Evolutionary conservation across 2,329 filamentous ascomycete genomes (phyloP), one percentile per base, ranked within the genome.

Genomic region (Colletotrichum sojae): DNA sequence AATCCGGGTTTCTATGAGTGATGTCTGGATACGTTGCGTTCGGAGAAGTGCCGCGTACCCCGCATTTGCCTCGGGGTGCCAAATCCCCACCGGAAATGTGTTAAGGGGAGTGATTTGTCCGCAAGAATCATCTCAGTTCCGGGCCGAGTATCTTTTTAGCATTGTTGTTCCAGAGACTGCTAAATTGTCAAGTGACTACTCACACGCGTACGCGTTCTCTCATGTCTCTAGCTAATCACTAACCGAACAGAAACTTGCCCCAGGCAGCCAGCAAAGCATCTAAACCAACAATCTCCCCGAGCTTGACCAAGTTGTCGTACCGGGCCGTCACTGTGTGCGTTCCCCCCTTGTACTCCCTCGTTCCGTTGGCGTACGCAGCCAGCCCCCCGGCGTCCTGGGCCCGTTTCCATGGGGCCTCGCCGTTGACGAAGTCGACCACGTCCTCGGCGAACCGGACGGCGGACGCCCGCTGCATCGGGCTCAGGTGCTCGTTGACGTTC

Each of bases 401-500:
- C 16, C 18, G 39, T 31, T 25, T 45, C 64, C 64, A 70, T 8
- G 58, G 58, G 6, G 48, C 74, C 52, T 77, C 69, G 5, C 81
- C 81, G 69, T 78, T 75, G 22, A 78, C 78, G 54, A 83, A 84
- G 8, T 72, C 75, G 66, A 84, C 63, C 5, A 83, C 73, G 43
- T 81, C 76, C 18, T 74, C 74, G 1, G 79, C 83, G 67, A 83
- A 81, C 2, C 63, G 60, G 13, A 72, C 71, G 2, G 75, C 79
- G 2, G 80, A 73, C 15, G 68, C 64, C 51, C 72, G 70, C 62
- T 83, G 80, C 6, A 74, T 71, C 1, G 74, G 71, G 0, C 71
- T 72, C 46, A 85, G 57, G 49, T 75, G 77, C 18, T 84, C 78
- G 10, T 79, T 80, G 72, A 79, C 84, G 49, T 85, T 86, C 72